A percentile compares a stretch with the other conserved stretches of the same genome.
Conservation (phyloP, 306 rosid species). For the Leucaena leucocephala region DNA sequence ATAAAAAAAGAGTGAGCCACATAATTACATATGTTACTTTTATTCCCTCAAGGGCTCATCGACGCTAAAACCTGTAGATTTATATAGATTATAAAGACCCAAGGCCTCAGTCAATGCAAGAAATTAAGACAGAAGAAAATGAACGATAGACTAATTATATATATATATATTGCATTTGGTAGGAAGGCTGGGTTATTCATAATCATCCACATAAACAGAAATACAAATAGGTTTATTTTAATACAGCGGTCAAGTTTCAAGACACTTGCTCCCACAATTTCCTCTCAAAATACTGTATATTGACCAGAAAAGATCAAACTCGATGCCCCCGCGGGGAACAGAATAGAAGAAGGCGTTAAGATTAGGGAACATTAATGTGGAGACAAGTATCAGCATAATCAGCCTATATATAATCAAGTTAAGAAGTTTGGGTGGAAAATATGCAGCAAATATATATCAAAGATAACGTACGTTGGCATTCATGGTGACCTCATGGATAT, state of each 20-base stretch:
- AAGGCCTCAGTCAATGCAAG: not conserved
- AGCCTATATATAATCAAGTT: not conserved
- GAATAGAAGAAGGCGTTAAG: no score
- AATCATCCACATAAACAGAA: not conserved
- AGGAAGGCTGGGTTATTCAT: no score
- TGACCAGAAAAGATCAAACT: not conserved
- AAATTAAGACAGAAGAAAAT: not conserved
- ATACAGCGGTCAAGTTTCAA: not conserved
- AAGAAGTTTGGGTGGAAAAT: not conserved
- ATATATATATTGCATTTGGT: no score
- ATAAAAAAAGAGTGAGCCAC: not conserved
- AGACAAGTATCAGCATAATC: not conserved
- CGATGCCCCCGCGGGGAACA: not conserved
- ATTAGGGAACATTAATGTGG: not conserved
- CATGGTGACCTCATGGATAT: not conserved
- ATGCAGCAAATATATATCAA: not conserved
- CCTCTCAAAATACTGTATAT: not conserved
- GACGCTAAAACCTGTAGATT: not conserved
- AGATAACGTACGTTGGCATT: not conserved
- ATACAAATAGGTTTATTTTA: not conserved
- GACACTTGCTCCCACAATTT: not conserved
- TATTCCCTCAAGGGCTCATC: no score
- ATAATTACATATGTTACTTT: not conserved
- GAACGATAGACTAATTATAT: not conserved
- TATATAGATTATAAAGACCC: not conserved